Base-by-base conservation (phyloP, 2,329 filamentous ascomycete species). In the Exserohilum rostratum region DNA sequence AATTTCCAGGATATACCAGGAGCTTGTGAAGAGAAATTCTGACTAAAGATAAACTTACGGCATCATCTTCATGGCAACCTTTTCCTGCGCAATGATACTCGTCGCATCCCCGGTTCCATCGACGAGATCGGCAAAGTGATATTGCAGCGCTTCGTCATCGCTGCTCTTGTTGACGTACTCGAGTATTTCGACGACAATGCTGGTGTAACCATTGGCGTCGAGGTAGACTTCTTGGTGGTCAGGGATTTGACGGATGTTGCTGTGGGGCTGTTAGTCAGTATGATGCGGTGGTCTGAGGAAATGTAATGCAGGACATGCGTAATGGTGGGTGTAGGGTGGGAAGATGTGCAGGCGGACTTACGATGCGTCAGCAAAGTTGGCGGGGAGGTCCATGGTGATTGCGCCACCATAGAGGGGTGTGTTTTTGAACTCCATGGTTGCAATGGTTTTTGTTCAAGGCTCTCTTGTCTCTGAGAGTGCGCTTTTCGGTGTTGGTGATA, bases 161-260 rank as follows among this genome's bases (percentile, higher is more conserved):
- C 84, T 84, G 67, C 87, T 83, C 15, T 85, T 80, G 4, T 84
- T 84, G 18, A 96, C 88, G 51, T 90, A 89, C 79, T 97, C 89
- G 50, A 90, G 89, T 69, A 98, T 91, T 68, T 98, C 93, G 75
- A 97, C 84, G 66, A 96, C 93, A 73, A 96, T 87, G 77, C 85
- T 92, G 3, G 90, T 91, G 75, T 93, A 93, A 45, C 91, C 92
- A 59, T 89, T 83, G 61, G 85, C 83, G 72, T 96, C 91, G 69
- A 97, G 88, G 79, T 87, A 96, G 65, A 97, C 89, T 80, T 97
- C 93, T 79, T 98, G 93, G 75, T 96, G 90, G 73, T 93, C 88
- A 46, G 90, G 90, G 5, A 93, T 86, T 77, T 91, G 84, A 60
- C 90, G 87, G 64, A 92, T 83, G 50, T 84, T 83, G 78, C 89